Conservation (phyloP, 1,139 yeast species). For the Suhomyces choctaworum region DNA sequence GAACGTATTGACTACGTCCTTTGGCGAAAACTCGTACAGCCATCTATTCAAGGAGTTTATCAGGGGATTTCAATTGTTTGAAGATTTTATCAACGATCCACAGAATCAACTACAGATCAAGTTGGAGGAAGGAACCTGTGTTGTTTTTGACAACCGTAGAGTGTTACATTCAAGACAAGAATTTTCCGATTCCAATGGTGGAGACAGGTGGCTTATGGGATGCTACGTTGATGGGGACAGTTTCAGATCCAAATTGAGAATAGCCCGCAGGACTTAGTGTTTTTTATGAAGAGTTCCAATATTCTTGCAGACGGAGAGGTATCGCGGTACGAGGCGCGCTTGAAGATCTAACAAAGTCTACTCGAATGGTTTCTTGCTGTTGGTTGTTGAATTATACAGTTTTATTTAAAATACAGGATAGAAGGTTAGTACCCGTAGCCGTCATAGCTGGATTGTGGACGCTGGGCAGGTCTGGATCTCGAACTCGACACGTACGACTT, state of each 20-base stretch:
- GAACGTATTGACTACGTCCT: conserved; percentile 10
- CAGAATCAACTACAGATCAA: conserved; percentile 57
- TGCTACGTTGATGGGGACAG: conserved; percentile 76
- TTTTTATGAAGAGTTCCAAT: too few relatives aligned
- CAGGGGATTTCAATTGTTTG: conserved; percentile 62
- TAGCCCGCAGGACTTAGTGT: too few relatives aligned
- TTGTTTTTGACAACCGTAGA: conserved; percentile 72
- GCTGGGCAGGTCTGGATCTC: conserved; percentile 15
- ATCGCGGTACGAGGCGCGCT: too few relatives aligned
- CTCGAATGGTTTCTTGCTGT: not conserved
- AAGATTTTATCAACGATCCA: conserved; percentile 55
- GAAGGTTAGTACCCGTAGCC: conserved; percentile 29
- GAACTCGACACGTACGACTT: conserved; percentile 34
- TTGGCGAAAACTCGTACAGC: conserved; percentile 28
- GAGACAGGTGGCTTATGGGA: conserved; percentile 73
- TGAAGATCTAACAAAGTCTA: too few relatives aligned
- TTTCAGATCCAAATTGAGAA: conserved; percentile 61
- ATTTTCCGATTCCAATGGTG: conserved; percentile 55
- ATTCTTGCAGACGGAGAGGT: too few relatives aligned
- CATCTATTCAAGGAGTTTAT: conserved; percentile 51
- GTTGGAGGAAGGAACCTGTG: conserved; percentile 63
- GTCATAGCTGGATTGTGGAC: conserved; percentile 24
- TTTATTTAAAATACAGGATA: conserved; percentile 8
- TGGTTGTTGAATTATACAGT: conserved; percentile 9
- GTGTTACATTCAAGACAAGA: conserved; percentile 67